Base-by-base conservation (phyloP, 2,329 filamentous ascomycete species). In the Cordyceps fumosorosea region DNA sequence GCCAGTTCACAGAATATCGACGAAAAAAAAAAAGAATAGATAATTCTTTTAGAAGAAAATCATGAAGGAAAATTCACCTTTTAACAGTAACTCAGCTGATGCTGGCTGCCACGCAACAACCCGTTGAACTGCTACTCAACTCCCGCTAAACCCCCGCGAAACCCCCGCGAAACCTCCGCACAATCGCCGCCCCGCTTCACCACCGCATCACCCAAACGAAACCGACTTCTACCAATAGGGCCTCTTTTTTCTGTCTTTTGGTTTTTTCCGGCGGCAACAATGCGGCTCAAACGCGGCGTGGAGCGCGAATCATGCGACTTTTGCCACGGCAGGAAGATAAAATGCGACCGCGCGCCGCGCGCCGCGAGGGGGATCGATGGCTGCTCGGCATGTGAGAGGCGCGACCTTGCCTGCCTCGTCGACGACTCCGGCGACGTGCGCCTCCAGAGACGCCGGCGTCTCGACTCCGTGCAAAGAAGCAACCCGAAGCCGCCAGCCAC, bases 341-440 rank as follows among this genome's bases (percentile, higher is more conserved):
- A 67, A 64, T 70, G 68, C 60, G 65, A 69, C 58, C 63, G 66
- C 1, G n/a, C 59, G 22, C 24, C 59, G 12, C 68, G 67, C 37
- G 63, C 63, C 34, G 59, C 50, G 32, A 24, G 63, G 5, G 68
- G 68, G 44, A 53, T 65, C 32, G 34, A 61, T 6, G 50, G 59
- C 10, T 70, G 68, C 62, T 68, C 67, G 5, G 67, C 68, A 42
- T 69, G 69, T 42, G 57, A 60, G 47, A 44, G 68, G n/a, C 64
- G 68, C 10, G 60, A 64, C 51, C 59, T 65, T 12, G 34, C 42
- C 20, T 65, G 65, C 47, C 60, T 56, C 34, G 52, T 66, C 47
- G 63, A 67, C 47, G 67, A 69, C 34, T 64, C 65, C 4, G 61
- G 64, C 51, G 66, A 70, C 45, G 60, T 65, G 44, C 68, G 67